Evolutionary conservation across 768 basidiomycete genomes (phyloP).

Genomic region (Kwoniella bestiolae): DNA sequence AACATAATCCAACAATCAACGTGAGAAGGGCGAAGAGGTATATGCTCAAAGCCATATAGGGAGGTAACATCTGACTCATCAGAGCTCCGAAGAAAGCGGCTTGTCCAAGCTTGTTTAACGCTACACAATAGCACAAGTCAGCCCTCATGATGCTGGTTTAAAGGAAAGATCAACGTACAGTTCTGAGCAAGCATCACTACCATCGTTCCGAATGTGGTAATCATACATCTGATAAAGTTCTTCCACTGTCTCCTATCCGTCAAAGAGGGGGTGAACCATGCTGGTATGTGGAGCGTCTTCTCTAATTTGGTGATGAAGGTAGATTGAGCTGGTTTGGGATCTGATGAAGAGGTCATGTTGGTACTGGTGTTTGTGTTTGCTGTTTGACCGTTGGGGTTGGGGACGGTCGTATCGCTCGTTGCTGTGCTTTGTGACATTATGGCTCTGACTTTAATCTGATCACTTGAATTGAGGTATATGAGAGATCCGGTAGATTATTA

Average conservation of each 20-base stretch:
- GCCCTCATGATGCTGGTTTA: background rate
- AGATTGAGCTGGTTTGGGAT: background rate
- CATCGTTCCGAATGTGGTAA: constrained; percentile 45
- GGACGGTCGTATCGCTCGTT: background rate
- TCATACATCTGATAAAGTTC: constrained; percentile 49
- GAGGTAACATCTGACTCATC: constrained; percentile 60
- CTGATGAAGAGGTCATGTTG: background rate
- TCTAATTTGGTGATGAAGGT: constrained; percentile 7
- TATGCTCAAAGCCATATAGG: constrained; percentile 62
- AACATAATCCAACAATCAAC: constrained; percentile 61
- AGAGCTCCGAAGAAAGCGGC: constrained; percentile 61
- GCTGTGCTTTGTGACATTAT: background rate
- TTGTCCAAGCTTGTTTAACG: constrained; percentile 43
- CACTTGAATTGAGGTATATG: no score
- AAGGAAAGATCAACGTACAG: constrained; percentile 32
- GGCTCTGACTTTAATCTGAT: background rate
- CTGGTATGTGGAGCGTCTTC: constrained; percentile 14
- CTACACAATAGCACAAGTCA: constrained; percentile 16
- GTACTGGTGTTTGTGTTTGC: background rate
- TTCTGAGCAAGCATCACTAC: constrained; percentile 47
- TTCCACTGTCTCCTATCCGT: constrained; percentile 48
- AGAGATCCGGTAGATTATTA: no score
- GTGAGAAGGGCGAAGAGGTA: constrained; percentile 63
- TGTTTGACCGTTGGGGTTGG: no score
- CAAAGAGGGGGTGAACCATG: constrained; percentile 18